phyloP scores from a whole-genome alignment of 2,329 filamentous ascomycete species.

The Alternaria atra region DNA sequence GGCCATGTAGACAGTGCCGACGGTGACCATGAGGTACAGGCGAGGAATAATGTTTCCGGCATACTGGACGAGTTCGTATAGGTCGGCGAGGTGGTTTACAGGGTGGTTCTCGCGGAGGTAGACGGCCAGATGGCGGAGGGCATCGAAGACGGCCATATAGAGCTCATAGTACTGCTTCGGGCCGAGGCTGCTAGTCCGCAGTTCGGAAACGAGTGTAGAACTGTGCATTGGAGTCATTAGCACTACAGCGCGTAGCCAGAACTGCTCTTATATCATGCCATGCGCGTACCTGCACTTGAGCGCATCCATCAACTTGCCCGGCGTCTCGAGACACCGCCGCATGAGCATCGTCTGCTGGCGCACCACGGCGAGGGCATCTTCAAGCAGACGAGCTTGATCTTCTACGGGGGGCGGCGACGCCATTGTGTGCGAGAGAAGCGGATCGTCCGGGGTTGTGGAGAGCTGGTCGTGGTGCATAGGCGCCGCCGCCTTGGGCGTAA shows the following conservation, averaged over 20 bases:
- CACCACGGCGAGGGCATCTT: conserved; percentile 95
- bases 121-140: conserved; percentile 92
- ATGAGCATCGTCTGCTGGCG: conserved; percentile 96
- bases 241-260: neutral
- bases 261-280: neutral
- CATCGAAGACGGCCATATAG: conserved; percentile 99
- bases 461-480: conserved; percentile 30
- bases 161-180: conserved; percentile 99
- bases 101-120: conserved; percentile 98
- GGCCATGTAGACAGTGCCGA: conserved; percentile 98
- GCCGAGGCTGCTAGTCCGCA: conserved; percentile 95
- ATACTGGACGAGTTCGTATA: conserved; percentile 98
- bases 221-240: conserved; percentile 58
- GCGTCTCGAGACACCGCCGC: conserved; percentile 96
- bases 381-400: conserved; percentile 83
- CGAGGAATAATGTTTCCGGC: conserved; percentile 97
- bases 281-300: conserved; percentile 90
- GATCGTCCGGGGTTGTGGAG: conserved; percentile 42
- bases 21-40: conserved; percentile 98
- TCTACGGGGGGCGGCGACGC: conserved; percentile 60
- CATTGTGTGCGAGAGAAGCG: conserved; percentile 45
- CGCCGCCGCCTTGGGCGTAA: conserved; percentile 34
- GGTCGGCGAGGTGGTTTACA: conserved; percentile 94
- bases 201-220: conserved; percentile 97
- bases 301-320: conserved; percentile 99